A percentile compares a stretch with the other conserved stretches of the same genome.
Evolutionary conservation across 495 filamentous ascomycete species (phyloP).

Genomic region (Eremomyces bilateralis): DNA sequence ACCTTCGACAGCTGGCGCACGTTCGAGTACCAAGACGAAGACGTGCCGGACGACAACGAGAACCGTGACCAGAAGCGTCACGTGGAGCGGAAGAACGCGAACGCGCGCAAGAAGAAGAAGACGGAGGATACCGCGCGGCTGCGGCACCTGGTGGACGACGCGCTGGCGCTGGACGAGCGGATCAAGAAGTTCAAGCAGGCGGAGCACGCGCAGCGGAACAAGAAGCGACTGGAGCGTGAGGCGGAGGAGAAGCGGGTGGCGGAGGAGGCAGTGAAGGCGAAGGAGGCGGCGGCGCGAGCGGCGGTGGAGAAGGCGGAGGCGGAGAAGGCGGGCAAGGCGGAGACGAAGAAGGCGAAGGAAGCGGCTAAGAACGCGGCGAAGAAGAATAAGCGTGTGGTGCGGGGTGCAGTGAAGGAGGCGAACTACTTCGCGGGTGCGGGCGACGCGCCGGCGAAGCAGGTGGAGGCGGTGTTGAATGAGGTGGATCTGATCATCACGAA

Average conservation of each 20-base stretch:
- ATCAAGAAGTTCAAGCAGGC: slow-evolving; percentile 92
- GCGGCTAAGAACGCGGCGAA: slow-evolving; percentile 93
- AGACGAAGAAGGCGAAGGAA: slow-evolving; percentile 92
- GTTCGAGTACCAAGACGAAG: slow-evolving; percentile 97
- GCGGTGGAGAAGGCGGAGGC: slow-evolving; percentile 67
- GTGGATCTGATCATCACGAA: slow-evolving; percentile 76
- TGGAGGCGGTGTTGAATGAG: slow-evolving; percentile 66
- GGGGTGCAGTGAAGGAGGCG: slow-evolving; percentile 77
- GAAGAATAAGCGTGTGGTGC: slow-evolving; percentile 97
- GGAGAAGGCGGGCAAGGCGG: slow-evolving; percentile 59
- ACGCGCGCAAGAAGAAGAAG: slow-evolving; percentile 97
- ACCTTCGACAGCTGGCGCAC: slow-evolving; percentile 94
- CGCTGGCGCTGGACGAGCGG: slow-evolving; percentile 61
- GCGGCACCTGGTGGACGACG: slow-evolving; percentile 71
- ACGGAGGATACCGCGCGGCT: slow-evolving; percentile 84
- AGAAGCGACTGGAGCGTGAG: slow-evolving; percentile 75
- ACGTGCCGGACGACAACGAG: slow-evolving; percentile 96
- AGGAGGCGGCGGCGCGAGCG: slow-evolving; percentile 54
- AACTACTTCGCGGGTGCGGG: slow-evolving; percentile 65
- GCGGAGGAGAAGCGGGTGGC: slow-evolving; percentile 65
- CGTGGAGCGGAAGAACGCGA: slow-evolving; percentile 92
- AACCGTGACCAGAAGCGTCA: slow-evolving; percentile 97
- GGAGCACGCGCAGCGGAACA: slow-evolving; percentile 80
- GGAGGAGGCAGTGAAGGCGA: slow-evolving; percentile 57
- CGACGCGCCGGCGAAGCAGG: slow-evolving; percentile 44